Percentiles rank a stretch among this genome's conserved stretches.
These are phyloP conservation scores for Schizophyllum commune DNA, from an alignment of 1,284 basidiomycete genomes.

Conservation along the genomic window DNA sequence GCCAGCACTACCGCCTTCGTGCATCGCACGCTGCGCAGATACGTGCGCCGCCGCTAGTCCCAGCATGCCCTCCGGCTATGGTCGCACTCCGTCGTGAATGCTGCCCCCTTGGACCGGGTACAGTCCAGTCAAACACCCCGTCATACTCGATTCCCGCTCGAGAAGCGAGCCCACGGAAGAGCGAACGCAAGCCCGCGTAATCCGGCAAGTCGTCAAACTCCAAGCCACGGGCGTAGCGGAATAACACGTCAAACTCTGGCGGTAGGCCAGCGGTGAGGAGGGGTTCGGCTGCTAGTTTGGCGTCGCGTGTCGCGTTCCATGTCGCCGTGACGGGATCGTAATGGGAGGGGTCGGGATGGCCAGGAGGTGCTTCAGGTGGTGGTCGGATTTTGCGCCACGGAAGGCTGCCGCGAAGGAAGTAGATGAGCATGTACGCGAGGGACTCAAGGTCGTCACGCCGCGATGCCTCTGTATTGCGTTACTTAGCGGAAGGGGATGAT, in stretches of 20 bases:
- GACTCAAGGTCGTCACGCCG: conserved; percentile 90
- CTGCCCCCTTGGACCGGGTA: conserved; percentile 16
- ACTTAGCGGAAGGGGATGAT: background rate
- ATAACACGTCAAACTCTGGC: conserved; percentile 82
- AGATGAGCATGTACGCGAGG: conserved; percentile 88
- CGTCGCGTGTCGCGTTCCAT: conserved; percentile 67
- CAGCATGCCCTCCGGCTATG: conserved; percentile 18
- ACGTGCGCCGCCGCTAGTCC: conserved; percentile 14
- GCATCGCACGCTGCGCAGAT: conserved; percentile 33
- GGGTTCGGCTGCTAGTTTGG: conserved; percentile 53
- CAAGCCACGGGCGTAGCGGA: conserved; percentile 75
- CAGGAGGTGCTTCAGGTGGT: conserved; percentile 38
- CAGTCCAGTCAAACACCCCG: conserved; percentile 43
- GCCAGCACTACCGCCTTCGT: conserved; percentile 13
- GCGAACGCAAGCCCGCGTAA: conserved; percentile 77
- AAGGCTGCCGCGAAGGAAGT: conserved; percentile 84
- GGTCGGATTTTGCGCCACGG: conserved; percentile 86
- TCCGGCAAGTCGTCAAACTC: conserved; percentile 90
- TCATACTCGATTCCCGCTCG: conserved; percentile 50
- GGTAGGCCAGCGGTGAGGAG: conserved; percentile 80
- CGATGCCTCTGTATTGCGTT: conserved; percentile 55
- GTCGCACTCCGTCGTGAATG: conserved; percentile 19
- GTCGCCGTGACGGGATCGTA: conserved; percentile 70
- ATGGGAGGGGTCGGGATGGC: conserved; percentile 14
- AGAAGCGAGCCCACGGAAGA: conserved; percentile 64